A percentile compares a stretch with the other conserved stretches of the same genome.
phyloP scores from a whole-genome alignment of 495 filamentous ascomycete species.

The Aspergillus wentii region DNA sequence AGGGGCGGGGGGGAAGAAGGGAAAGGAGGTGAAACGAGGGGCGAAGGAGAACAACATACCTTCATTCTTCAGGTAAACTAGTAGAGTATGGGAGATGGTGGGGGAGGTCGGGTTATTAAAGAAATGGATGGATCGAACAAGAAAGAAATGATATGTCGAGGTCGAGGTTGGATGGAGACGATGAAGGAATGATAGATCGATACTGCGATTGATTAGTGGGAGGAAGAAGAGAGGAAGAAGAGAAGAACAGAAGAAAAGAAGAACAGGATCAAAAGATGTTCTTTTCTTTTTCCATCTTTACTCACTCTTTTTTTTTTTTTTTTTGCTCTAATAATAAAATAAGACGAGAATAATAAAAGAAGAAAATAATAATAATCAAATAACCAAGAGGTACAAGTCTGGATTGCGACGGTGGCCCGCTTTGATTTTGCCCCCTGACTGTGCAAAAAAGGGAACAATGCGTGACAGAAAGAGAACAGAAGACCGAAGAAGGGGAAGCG shows the following conservation, averaged over 20 bases:
- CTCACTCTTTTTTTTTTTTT: not conserved
- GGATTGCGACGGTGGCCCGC: too few species aligned
- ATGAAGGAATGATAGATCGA: not conserved
- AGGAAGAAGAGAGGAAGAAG: not conserved
- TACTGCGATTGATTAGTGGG: not conserved
- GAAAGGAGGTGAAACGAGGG: constrained; percentile 7
- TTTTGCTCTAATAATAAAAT: too few species aligned
- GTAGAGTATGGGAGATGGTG: not conserved
- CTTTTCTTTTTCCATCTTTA: not conserved
- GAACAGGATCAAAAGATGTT: not conserved
- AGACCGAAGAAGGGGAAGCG: too few species aligned
- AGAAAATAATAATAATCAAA: too few species aligned
- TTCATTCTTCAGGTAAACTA: constrained; percentile 16
- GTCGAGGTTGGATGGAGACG: not conserved
- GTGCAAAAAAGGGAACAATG: too few species aligned
- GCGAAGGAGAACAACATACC: constrained; percentile 11
- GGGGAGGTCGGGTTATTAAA: too few species aligned
- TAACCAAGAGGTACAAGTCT: too few species aligned
- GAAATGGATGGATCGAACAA: not conserved
- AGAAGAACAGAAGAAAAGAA: not conserved
- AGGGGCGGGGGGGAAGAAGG: constrained; percentile 7
- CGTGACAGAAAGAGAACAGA: too few species aligned
- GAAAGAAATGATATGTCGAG: not conserved
- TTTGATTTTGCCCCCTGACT: too few species aligned
- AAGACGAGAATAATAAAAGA: too few species aligned